Conservation (phyloP, 352 stramenopile species). For the Phytophthora constricta region DNA sequence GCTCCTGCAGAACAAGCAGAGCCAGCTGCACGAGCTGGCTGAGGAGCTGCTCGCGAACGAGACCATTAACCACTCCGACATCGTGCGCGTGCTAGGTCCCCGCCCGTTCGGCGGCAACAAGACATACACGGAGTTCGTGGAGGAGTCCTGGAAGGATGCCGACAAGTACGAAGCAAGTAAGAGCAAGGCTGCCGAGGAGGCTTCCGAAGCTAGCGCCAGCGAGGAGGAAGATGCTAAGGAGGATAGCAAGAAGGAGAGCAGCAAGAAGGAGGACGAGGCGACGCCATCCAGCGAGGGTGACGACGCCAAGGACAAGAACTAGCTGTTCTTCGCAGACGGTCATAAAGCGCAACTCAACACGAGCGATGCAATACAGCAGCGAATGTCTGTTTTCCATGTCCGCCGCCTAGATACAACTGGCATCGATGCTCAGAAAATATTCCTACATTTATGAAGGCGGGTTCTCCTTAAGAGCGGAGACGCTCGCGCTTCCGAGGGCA, state of each 20-base stretch:
- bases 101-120: conserved; percentile 95
- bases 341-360: conserved; percentile 36
- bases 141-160: conserved; percentile 88
- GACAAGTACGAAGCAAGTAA: conserved; percentile 86
- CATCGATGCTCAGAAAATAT: not conserved
- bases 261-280: conserved; percentile 17
- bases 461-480: not conserved
- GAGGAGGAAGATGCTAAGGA: conserved; percentile 19
- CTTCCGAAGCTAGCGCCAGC: conserved; percentile 28
- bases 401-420: not conserved
- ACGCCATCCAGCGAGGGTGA: conserved; percentile 11
- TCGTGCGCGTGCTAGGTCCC: conserved; percentile 94
- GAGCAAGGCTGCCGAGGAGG: conserved; percentile 31
- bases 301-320: conserved; percentile 36
- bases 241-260: conserved; percentile 11
- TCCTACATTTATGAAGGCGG: conserved; percentile 1
- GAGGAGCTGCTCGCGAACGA: conserved; percentile 97
- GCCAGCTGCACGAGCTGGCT: conserved; percentile 92
- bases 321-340: conserved; percentile 22
- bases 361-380: conserved; percentile 20
- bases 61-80: conserved; percentile 99
- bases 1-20: conserved; percentile 95
- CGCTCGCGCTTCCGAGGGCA: not conserved
- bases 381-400: conserved; percentile 38
- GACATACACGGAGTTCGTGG: conserved; percentile 97